Evolutionary conservation across 148 eudicot species (phyloP).

Genomic region (Rhododendron griersonianum): DNA sequence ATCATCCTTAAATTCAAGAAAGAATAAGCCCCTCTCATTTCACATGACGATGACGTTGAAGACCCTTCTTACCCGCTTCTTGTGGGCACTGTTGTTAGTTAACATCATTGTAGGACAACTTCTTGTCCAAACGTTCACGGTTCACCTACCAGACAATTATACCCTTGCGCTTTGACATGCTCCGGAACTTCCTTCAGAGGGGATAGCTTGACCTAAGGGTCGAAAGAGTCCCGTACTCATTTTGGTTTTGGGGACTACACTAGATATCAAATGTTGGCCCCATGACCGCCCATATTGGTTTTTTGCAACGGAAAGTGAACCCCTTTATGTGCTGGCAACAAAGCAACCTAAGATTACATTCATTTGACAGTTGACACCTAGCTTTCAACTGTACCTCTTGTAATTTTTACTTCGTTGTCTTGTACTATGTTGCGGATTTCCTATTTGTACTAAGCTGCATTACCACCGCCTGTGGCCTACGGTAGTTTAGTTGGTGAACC

Average conservation of each 20-base stretch:
- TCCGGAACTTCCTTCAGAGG: neutral
- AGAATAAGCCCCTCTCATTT: neutral
- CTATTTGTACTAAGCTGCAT: neutral
- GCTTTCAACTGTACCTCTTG: neutral
- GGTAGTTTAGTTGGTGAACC: neutral
- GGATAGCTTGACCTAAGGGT: neutral
- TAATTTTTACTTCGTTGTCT: neutral
- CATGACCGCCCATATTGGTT: neutral
- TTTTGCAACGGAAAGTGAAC: neutral
- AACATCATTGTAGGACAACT: neutral
- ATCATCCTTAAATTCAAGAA: neutral
- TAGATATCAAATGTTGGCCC: neutral
- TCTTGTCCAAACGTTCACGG: neutral
- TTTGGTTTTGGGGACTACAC: neutral
- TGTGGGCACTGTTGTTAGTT: neutral
- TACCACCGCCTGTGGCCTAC: neutral
- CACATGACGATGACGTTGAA: neutral
- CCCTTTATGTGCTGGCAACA: neutral
- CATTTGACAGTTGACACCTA: neutral
- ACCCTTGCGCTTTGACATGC: neutral
- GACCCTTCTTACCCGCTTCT: neutral
- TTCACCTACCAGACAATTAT: neutral
- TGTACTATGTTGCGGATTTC: neutral
- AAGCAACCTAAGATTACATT: neutral
- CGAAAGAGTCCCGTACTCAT: neutral